These are phyloP conservation scores for Nepenthes gracilis DNA, from an alignment of 148 eudicot genomes.

Conservation along the genomic window DNA sequence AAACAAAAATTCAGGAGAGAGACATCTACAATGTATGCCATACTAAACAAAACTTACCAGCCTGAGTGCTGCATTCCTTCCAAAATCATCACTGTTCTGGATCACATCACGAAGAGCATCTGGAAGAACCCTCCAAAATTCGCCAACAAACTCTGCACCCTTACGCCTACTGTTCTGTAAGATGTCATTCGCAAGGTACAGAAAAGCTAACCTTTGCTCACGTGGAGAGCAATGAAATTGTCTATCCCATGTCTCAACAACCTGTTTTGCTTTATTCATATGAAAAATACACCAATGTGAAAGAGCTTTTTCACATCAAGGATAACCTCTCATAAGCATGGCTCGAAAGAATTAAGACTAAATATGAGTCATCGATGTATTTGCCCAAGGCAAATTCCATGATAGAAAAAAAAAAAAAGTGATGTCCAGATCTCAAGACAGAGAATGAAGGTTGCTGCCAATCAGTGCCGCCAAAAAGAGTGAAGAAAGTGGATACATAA, in stretches of 20 bases:
- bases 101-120: constrained; percentile 63
- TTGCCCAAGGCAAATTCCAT: too few relatives aligned
- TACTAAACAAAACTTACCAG: constrained; percentile 36
- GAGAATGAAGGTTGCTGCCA: too few relatives aligned
- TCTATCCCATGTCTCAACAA: constrained; percentile 85
- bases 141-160: constrained; percentile 66
- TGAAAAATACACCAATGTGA: constrained; percentile 99
- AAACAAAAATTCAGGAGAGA: too few relatives aligned
- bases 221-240: constrained; percentile 75
- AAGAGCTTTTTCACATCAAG: constrained; percentile 66
- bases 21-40: too few relatives aligned
- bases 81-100: constrained; percentile 63
- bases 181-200: constrained; percentile 83
- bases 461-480: too few relatives aligned
- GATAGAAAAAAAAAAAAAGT: too few relatives aligned
- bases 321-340: constrained; percentile 17
- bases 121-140: constrained; percentile 78
- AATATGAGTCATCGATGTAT: too few relatives aligned
- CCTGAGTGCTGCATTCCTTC: constrained; percentile 61
- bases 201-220: constrained; percentile 65
- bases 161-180: constrained; percentile 65
- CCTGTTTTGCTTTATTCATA: constrained; percentile 84
- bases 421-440: too few relatives aligned
- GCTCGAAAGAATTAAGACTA: background rate
- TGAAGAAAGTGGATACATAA: too few relatives aligned